Base-by-base conservation (phyloP, 345 rosid species). In the Eucalyptus erythrocorys region DNA sequence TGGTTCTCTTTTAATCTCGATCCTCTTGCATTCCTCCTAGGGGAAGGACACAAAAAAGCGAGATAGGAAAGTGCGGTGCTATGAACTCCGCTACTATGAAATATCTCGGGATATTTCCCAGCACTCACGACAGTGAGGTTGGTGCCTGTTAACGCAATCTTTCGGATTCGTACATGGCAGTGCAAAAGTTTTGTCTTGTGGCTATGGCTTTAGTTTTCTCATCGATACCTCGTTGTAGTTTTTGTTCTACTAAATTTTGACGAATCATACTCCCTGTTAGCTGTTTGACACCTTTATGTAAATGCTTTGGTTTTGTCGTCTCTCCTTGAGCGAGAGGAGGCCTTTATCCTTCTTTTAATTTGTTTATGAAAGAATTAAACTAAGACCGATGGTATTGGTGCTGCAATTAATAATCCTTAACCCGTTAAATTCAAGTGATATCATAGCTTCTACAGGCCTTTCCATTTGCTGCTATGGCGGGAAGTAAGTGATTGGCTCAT, bases 51-150 rank as follows among this genome's bases (percentile, higher is more conserved):
- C 95, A 19, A 94, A 87, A 98, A 95, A 90, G 92, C 95, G n/a
- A 0, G 99, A 98, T 50, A 94, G 92, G 88, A 97, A 93, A 90
- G 98, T 97, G 91, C 99, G 95, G 88, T 98, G 99, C 91, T 98
- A 98, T 82, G 99, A 98, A 91, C 99, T n/a, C n/a, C 99, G 99
- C 99, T 47, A 97, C 99, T 14, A 97, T 96, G 99, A 98, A 94
- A 88, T 98, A 98, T 93, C 91, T 98, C n/a, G 91, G 99, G 99
- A 92, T 95, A 13, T 89, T 94, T 93, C 85, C 98, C 97, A 7
- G 98, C 98, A 59, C 90, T 96, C 87, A 94, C 96, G 0, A 90
- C 94, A 68, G 64, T 32, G 99, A 96, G 98, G 99, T 97, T 92
- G 89, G 95, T 32, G 68, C 68, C 34, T 12, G 11, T 27, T 30